Base-by-base conservation (phyloP, 768 basidiomycete genomes). In the Boletus subcaerulescens region DNA sequence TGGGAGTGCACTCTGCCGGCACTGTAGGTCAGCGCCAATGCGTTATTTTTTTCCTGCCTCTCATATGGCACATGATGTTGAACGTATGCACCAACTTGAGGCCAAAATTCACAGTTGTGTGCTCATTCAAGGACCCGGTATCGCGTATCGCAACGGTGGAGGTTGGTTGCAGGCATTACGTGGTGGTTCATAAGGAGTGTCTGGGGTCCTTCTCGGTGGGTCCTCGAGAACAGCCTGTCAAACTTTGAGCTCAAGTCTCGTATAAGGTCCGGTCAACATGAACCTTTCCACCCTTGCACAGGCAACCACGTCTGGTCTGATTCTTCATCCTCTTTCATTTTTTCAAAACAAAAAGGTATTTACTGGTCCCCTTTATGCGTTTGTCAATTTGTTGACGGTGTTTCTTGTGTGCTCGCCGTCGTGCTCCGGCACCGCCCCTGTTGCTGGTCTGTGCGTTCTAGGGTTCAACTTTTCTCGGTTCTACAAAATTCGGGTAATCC, bases 231-330 rank as follows among this genome's bases (percentile, higher is more conserved):
- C 56, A 41, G 55, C 32, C 46, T 48, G 61, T 61, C 65, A 61
- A 62, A 65, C 60, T 56, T 48, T 53, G 52, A 53, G 43, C 52
- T 33, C 39, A 18, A 40, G 45, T 40, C n/a, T 76, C 67, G 74
- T 82, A 82, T 82, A 83, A 83, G 81, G 79, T 76, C 80, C 80
- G 81, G 73, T 60, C 72, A 74, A 76, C 74, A 79, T 79, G 76
- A 65, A 73, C 71, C 72, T 76, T 76, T 75, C 68, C 64, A 56
- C 76, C 74, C 72, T 73, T 74, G 72, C 57, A 56, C 65, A 64
- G 62, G 58, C 71, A 71, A 70, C 71, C 72, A 72, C 71, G 62
- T 64, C 60, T 53, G 62, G 55, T 59, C 60, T 57, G 29, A 36
- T 52, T 56, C 43, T 43, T 20, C 52, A 45, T 48, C 54, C 31